Conservation (phyloP, 148 eudicot species). For the Dianthus caryophyllus region DNA sequence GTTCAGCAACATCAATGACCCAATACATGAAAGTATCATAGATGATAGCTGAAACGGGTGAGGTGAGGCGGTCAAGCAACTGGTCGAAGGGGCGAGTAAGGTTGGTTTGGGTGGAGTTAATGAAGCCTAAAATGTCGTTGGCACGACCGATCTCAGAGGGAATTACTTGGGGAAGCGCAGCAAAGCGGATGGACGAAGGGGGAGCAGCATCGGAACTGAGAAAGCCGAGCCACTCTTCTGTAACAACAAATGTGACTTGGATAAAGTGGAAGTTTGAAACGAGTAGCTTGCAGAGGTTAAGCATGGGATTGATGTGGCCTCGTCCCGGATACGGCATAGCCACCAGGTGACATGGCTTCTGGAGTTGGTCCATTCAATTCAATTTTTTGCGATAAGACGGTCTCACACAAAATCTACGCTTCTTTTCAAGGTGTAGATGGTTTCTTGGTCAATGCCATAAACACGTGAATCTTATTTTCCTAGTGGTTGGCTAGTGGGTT, state of each 20-base stretch:
- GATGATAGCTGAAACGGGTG: conserved; percentile 31
- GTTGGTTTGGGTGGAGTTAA: conserved; percentile 33
- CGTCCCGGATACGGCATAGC: conserved; percentile 58
- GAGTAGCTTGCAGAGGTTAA: conserved; percentile 54
- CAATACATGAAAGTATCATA: conserved; percentile 42
- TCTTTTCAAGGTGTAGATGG: no score
- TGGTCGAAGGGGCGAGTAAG: conserved; percentile 46
- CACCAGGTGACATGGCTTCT: conserved; percentile 37
- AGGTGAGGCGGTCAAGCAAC: conserved; percentile 40
- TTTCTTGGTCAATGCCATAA: no score
- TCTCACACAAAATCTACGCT: no score
- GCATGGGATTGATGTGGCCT: conserved; percentile 67
- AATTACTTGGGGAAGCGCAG: conserved; percentile 48
- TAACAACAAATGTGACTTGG: conserved; percentile 29
- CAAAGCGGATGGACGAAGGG: conserved; percentile 30
- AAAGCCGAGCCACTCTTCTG: conserved; percentile 45
- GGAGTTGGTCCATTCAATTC: conserved; percentile 10
- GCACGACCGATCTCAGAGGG: conserved; percentile 52
- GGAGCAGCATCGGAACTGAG: conserved; percentile 34
- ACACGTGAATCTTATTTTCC: no score
- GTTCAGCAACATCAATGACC: conserved; percentile 33
- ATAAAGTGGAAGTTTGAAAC: conserved; percentile 6
- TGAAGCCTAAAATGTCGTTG: conserved; percentile 34
- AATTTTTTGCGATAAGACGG: no score
- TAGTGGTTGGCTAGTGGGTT: no score